Percentiles rank a stretch among this genome's conserved stretches.
phyloP scores from a whole-genome alignment of 768 basidiomycete genomes.

The Rhizopogon rudus region DNA sequence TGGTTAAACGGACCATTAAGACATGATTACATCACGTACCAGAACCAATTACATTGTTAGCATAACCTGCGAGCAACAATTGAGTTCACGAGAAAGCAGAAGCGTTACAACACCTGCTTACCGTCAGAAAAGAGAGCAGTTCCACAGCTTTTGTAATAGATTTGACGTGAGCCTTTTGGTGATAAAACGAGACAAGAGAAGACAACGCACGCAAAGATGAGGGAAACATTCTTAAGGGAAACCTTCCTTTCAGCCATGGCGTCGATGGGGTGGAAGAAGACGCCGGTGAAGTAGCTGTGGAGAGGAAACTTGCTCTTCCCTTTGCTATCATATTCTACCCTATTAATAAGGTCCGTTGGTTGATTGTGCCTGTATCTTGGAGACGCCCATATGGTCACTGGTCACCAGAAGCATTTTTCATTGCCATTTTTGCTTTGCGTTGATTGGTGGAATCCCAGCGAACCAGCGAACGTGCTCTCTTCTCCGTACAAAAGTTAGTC shows the following conservation, averaged over 20 bases:
- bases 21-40: constrained; percentile 40
- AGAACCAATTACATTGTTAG: constrained; percentile 73
- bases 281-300: neutral
- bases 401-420: neutral
- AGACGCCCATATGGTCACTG: neutral
- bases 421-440: neutral
- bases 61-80: constrained; percentile 52
- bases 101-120: constrained; percentile 19
- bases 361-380: neutral
- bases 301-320: no score
- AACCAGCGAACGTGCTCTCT: neutral
- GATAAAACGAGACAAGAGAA: neutral
- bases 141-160: constrained; percentile 52
- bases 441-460: neutral
- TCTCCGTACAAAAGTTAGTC: no score
- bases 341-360: neutral
- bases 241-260: constrained; percentile 8
- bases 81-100: neutral
- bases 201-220: constrained; percentile 74
- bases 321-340: neutral
- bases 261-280: constrained; percentile 2
- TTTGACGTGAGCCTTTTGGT: constrained; percentile 1
- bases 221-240: constrained; percentile 53
- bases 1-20: neutral
- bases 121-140: constrained; percentile 88